Base-by-base conservation (phyloP, 441 rosid species). In the Euphorbia schlechtendalii region DNA sequence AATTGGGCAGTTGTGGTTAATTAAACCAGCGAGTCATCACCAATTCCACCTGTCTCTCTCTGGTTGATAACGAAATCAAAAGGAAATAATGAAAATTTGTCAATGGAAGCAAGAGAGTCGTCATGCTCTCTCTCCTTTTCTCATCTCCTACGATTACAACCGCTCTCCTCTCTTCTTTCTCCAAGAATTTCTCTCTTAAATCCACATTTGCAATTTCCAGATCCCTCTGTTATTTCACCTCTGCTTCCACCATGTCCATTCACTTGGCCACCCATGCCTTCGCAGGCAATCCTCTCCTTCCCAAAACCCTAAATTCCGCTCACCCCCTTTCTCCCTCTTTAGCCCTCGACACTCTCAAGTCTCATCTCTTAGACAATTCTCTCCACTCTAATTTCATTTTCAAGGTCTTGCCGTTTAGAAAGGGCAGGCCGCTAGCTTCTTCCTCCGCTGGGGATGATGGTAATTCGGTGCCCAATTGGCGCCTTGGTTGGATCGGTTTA, bases 351-450 rank as follows among this genome's bases (percentile, higher is more conserved):
- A 80, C 89, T 56, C 89, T 90, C 64, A 87, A 82, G 74, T n/a
- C 74, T 68, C 83, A 72, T 18, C 84, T 90, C 65, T 70, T 86
- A 15, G 84, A 69, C 14, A 72, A 62, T 67, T 70, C 81, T 58
- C 78, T 74, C 60, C 74, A 71, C 3, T 66, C 72, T 64, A 77
- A 84, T 54, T 78, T 88, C 4, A 78, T 76, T 77, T 83, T 84
- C 75, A 86, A 83, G 79, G 86, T 88, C 69, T 73, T 93, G 63
- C 97, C 95, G 43, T 88, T 88, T 48, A 77, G 85, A 59, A 90
- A 84, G 62, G 99, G 97, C 4, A 81, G 86, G 70, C 95, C 99
- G 20, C 63, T 93, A 77, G 90, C 83, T 22, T 79, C 84, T 67
- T 81, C 95, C n/a, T n/a, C n/a, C n/a, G 52, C 14, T 55, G 69